phyloP scores from a whole-genome alignment of 495 filamentous ascomycete species.

The Aspergillus sclerotioniger region DNA sequence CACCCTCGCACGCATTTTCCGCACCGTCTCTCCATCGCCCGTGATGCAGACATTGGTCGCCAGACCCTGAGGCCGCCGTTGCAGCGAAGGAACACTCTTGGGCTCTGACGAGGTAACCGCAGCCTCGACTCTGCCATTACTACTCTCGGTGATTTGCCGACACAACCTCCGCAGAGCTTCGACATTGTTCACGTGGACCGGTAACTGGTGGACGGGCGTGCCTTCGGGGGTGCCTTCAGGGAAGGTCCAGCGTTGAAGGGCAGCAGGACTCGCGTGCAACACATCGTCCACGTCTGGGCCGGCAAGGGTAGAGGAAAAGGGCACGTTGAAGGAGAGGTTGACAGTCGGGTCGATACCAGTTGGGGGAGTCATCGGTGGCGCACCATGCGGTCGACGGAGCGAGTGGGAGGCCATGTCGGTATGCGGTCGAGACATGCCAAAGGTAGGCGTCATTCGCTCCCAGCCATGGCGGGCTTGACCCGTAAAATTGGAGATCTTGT shows the following conservation, averaged over 20 bases:
- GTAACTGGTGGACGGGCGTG: slow-evolving; percentile 77
- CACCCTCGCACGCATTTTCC: slow-evolving; percentile 79
- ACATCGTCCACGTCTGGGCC: slow-evolving; percentile 91
- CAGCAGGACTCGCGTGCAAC: slow-evolving; percentile 78
- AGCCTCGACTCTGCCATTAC: slow-evolving; percentile 70
- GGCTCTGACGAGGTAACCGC: slow-evolving; percentile 79
- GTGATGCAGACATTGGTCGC: slow-evolving; percentile 90
- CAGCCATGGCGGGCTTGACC: slow-evolving; percentile 83
- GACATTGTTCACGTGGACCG: slow-evolving; percentile 83
- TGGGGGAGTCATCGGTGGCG: slow-evolving; percentile 62
- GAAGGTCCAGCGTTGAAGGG: slow-evolving; percentile 86
- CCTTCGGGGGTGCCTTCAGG: slow-evolving; percentile 81
- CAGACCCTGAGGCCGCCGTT: slow-evolving; percentile 66
- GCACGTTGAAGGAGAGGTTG: slow-evolving; percentile 88
- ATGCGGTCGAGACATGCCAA: slow-evolving; percentile 73
- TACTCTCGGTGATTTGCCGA: slow-evolving; percentile 70
- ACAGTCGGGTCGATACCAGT: slow-evolving; percentile 66
- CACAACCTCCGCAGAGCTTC: slow-evolving; percentile 73
- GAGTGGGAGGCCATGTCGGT: slow-evolving; percentile 70
- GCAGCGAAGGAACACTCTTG: slow-evolving; percentile 65
- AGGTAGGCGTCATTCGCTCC: slow-evolving; percentile 84
- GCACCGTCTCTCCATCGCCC: slow-evolving; percentile 76
- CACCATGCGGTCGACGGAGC: slow-evolving; percentile 67
- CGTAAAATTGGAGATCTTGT: slow-evolving; percentile 87
- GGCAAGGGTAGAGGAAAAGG: slow-evolving; percentile 84